Base-by-base conservation (phyloP, 352 stramenopile genomes). In the Phytophthora sansomeana region DNA sequence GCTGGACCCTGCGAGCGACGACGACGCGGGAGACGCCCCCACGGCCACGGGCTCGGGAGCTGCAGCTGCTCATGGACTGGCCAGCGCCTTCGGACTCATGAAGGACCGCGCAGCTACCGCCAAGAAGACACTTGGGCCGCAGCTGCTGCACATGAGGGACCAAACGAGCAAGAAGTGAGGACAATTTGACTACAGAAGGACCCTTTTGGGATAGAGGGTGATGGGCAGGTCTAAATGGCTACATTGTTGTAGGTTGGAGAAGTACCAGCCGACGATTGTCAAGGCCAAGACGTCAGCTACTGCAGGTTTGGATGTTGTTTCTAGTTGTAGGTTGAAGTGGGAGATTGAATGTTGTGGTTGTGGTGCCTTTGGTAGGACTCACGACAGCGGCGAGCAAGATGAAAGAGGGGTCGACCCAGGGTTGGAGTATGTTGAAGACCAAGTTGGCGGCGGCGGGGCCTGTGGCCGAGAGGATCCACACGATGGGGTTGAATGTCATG, bases 371-470 rank as follows among this genome's bases (percentile, higher is more conserved):
- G 19, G 52, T 52, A 21, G 60, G 69, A 3, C 54, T 66, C n/a
- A 61, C 53, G 7, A 67, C 56, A 6, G 69, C 69, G 43, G 60
- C 69, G 19, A 61, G 72, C 41, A 81, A 77, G 52, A 78, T 93
- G 26, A 91, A 89, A 36, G 85, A 89, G 50, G 87, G 87, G 4
- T 91, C 83, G 10, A 89, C 82, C 4, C 83, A 95, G 51, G 82
- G 86, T 4, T 94, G 84, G 83, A 92, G 82, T 28, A 89, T 92
- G 39, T 46, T 94, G 33, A 92, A 92, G 74, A 92, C 75, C 16
- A 92, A 88, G 51, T 42, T 94, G 36, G 82, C 86, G 7, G 80
- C 83, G 1, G 84, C 85, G 3, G 83, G 82, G 24, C 84, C 84
- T 10, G 85, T 92, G n/a, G 86, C 87, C 0, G 87, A 90, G 54